Percentiles rank a stretch among this genome's conserved stretches.
Evolutionary conservation across 2,329 filamentous ascomycete species (phyloP).

Genomic region (Diaporthe citri): DNA sequence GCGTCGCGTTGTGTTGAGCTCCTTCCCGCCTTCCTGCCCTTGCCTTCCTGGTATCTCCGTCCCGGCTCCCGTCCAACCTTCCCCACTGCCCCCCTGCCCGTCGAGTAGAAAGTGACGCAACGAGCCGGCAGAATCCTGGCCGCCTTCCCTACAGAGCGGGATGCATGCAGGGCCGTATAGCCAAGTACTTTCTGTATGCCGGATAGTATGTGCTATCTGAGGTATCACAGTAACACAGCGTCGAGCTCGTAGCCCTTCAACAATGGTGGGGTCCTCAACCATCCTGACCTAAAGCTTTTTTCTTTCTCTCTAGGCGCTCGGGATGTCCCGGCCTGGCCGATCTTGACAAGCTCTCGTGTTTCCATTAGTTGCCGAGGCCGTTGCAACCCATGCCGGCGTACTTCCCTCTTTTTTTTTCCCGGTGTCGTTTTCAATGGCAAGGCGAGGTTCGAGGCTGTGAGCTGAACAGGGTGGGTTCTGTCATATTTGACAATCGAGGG

Average conservation of each 20-base stretch:
- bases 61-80: neutral
- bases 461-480: constrained; percentile 19
- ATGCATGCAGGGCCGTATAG: neutral
- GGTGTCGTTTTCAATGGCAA: neutral
- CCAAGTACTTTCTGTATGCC: neutral
- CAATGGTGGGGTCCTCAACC: constrained; percentile 22
- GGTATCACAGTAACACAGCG: neutral
- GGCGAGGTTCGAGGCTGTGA: constrained; percentile 31
- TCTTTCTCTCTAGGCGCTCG: constrained; percentile 1
- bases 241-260: neutral
- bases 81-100: neutral
- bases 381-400: neutral
- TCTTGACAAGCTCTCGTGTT: constrained; percentile 27
- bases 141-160: constrained; percentile 15
- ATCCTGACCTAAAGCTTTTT: constrained; percentile 31
- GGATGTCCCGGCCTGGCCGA: constrained; percentile 31
- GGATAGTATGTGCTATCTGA: rapidly evolving
- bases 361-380: constrained; percentile 27
- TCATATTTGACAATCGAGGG: neutral
- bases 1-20: constrained; percentile 27
- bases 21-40: neutral
- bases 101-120: constrained; percentile 37
- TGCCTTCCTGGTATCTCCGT: neutral
- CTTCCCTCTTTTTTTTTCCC: neutral
- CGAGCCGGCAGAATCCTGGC: constrained; percentile 31